Conservation (phyloP, 257 asterid species). For the Penstemon barbatus region DNA sequence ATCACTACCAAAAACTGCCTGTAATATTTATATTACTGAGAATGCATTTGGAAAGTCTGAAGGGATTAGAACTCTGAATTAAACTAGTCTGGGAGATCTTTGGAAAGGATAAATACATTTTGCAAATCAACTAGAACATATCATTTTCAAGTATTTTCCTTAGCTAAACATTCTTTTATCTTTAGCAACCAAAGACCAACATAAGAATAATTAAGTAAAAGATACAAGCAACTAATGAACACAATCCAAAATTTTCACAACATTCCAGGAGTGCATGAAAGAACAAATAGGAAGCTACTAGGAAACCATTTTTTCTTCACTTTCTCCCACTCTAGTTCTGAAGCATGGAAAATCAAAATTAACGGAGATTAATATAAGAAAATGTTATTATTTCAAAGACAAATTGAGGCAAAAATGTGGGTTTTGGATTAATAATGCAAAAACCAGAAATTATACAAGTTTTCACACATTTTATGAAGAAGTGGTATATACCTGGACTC, state of each 20-base stretch:
- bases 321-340: constrained; percentile 6
- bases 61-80: neutral
- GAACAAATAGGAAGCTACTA: neutral
- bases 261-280: neutral
- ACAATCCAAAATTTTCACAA: neutral
- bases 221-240: constrained; percentile 10
- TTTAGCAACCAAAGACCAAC: constrained; percentile 10
- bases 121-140: constrained; percentile 2
- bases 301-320: neutral
- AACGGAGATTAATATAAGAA: neutral
- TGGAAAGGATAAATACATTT: constrained; percentile 2
- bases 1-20: constrained; percentile 1
- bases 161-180: constrained; percentile 13
- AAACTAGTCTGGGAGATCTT: constrained; percentile 11
- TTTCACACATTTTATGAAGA: constrained; percentile 20
- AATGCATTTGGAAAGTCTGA: constrained; percentile 11
- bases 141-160: constrained; percentile 16
- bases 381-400: constrained; percentile 5
- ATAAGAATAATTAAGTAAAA: constrained; percentile 18
- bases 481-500: constrained; percentile 71
- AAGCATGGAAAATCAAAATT: constrained; percentile 12
- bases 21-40: neutral
- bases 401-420: neutral
- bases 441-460: constrained; percentile 1
- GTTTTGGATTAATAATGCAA: neutral